These are phyloP conservation scores for Solanum pinnatisectum DNA, from an alignment of 257 asterid species.

Conservation along the genomic window DNA sequence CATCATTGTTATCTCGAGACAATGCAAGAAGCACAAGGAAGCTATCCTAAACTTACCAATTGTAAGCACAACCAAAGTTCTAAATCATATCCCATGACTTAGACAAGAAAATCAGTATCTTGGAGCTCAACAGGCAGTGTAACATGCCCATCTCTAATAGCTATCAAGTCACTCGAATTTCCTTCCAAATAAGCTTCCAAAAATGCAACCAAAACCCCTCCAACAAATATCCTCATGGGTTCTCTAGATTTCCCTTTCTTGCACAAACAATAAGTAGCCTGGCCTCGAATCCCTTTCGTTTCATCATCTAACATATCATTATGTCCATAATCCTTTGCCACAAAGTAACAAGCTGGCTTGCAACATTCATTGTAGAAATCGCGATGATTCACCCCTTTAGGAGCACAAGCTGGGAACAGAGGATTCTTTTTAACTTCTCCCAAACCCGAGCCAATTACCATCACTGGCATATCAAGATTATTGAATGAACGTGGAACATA, in stretches of 20 bases:
- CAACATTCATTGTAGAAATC: conserved; percentile 63
- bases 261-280: conserved; percentile 53
- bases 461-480: conserved; percentile 32
- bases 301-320: conserved; percentile 79
- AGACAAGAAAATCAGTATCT: conserved; percentile 37
- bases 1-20: not conserved
- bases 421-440: conserved; percentile 57
- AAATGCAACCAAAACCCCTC: conserved; percentile 66
- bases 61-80: not conserved
- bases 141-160: conserved; percentile 33
- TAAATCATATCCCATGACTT: not conserved
- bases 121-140: conserved; percentile 52
- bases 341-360: conserved; percentile 47
- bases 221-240: conserved; percentile 88
- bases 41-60: not conserved
- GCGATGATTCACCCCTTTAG: conserved; percentile 77
- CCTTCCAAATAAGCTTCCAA: conserved; percentile 55
- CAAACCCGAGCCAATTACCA: conserved; percentile 68
- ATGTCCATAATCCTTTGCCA: conserved; percentile 82
- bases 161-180: conserved; percentile 28
- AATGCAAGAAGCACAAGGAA: not conserved
- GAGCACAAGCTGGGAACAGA: conserved; percentile 79
- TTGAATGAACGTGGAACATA: conserved; percentile 52
- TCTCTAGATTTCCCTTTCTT: conserved; percentile 60
- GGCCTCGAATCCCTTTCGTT: conserved; percentile 67